These are phyloP conservation scores for Oenanthe javanica DNA, from an alignment of 140 eudicot genomes.

Conservation along the genomic window DNA sequence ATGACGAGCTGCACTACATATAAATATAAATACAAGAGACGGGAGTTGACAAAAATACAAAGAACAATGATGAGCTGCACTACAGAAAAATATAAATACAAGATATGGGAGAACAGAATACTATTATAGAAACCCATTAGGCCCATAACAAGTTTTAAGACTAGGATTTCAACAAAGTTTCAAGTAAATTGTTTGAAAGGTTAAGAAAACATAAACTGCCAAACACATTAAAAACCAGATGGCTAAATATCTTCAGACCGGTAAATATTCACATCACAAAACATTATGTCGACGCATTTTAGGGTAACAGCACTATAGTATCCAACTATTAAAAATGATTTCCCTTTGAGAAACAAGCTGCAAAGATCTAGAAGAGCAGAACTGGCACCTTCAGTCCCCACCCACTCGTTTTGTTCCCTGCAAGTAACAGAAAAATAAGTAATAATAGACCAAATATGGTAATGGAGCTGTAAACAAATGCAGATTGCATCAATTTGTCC, in stretches of 20 bases:
- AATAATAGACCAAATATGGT: background rate
- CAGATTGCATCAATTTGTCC: background rate
- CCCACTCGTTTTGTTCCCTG: background rate
- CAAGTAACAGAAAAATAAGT: background rate
- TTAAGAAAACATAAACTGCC: background rate
- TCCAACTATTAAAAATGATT: background rate
- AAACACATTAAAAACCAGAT: background rate
- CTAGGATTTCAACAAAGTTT: slow-evolving; percentile 9
- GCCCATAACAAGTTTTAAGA: background rate
- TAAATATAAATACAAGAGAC: too few species aligned
- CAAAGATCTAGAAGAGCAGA: background rate
- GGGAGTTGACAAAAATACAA: background rate
- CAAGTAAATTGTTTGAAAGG: background rate
- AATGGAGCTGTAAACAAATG: background rate
- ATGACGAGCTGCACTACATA: too few species aligned
- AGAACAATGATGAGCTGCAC: background rate
- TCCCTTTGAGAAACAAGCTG: background rate
- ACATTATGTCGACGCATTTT: slow-evolving; percentile 19
- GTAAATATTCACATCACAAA: slow-evolving; percentile 13
- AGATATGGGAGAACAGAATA: background rate
- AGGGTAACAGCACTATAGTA: background rate
- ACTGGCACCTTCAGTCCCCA: background rate
- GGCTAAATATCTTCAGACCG: background rate
- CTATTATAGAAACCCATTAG: background rate
- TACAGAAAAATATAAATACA: background rate